Evolutionary conservation across 108 stramenopile species (phyloP).

Genomic region (Skeletonema costatum): DNA sequence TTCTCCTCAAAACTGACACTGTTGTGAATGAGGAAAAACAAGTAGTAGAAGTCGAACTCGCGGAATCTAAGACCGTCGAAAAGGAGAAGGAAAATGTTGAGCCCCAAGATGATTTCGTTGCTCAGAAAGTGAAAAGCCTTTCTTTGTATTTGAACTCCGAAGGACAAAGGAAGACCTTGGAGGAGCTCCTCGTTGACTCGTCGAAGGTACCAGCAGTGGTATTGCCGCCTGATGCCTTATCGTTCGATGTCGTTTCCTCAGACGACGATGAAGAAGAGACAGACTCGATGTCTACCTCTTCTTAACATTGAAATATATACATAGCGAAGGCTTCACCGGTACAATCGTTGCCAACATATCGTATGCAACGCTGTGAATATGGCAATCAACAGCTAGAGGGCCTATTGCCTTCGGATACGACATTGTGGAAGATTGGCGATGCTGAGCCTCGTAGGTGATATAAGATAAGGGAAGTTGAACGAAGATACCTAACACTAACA

Average conservation of each 20-base stretch:
- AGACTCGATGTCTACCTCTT: too few relatives aligned
- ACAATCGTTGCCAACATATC: too few relatives aligned
- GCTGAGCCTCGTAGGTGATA: too few relatives aligned
- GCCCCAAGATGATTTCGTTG: neutral
- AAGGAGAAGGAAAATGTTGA: neutral
- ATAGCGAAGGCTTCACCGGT: too few relatives aligned
- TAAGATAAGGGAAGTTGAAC: too few relatives aligned
- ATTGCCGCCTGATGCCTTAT: neutral
- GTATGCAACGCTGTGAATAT: too few relatives aligned
- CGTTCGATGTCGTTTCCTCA: neutral
- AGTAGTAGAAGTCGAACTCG: neutral
- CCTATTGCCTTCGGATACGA: too few relatives aligned
- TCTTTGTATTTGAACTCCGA: neutral
- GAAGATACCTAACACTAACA: too few relatives aligned
- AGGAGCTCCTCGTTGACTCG: neutral
- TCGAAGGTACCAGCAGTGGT: neutral
- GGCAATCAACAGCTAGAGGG: too few relatives aligned
- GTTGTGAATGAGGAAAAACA: neutral
- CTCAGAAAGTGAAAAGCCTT: slow-evolving; percentile 1
- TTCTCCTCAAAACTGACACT: neutral
- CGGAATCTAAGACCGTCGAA: neutral
- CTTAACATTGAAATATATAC: too few relatives aligned
- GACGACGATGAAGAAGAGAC: neutral
- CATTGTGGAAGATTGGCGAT: too few relatives aligned
- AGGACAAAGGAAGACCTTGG: slow-evolving; percentile 11